Evolutionary conservation across 371 early-diverging fungal genomes (phyloP).

Genomic region (Mortierella sp.): DNA sequence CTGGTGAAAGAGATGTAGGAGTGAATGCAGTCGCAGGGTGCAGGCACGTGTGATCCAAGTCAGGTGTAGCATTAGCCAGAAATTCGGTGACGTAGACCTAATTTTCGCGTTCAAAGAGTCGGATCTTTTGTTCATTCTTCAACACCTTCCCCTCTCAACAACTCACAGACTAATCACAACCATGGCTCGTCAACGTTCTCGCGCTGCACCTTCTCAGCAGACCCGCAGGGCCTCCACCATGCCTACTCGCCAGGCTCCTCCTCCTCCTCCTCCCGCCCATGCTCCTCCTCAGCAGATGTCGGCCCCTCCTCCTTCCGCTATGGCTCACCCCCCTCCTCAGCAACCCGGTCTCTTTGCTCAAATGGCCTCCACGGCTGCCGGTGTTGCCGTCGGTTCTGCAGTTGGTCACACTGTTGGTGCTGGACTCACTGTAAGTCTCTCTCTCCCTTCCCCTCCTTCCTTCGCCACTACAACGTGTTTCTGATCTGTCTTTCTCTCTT

Average conservation of each 20-base stretch:
- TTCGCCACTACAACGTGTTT: background rate
- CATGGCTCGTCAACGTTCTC: conserved; percentile 55
- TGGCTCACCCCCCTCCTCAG: conserved; percentile 64
- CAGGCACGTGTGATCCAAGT: no score
- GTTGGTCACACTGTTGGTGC: conserved; percentile 76
- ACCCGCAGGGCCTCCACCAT: conserved; percentile 76
- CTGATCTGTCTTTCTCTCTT: background rate
- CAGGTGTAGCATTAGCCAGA: no score
- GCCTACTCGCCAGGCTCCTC: conserved; percentile 70
- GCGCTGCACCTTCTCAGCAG: conserved; percentile 70
- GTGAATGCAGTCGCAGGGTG: no score
- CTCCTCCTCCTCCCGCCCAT: conserved; percentile 54
- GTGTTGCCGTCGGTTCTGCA: conserved; percentile 92
- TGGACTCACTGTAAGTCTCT: conserved; percentile 60
- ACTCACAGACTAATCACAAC: conserved; percentile 4
- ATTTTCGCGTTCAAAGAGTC: no score
- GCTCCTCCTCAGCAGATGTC: conserved; percentile 54
- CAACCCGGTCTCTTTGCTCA: conserved; percentile 61
- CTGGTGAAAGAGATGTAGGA: no score
- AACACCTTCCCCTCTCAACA: background rate
- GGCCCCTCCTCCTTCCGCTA: conserved; percentile 58
- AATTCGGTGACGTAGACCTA: background rate
- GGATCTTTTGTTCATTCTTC: background rate
- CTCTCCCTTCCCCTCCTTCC: background rate
- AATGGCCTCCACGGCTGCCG: conserved; percentile 91